phyloP scores from a whole-genome alignment of 768 basidiomycete species.

The Melanogaster broomeanus region DNA sequence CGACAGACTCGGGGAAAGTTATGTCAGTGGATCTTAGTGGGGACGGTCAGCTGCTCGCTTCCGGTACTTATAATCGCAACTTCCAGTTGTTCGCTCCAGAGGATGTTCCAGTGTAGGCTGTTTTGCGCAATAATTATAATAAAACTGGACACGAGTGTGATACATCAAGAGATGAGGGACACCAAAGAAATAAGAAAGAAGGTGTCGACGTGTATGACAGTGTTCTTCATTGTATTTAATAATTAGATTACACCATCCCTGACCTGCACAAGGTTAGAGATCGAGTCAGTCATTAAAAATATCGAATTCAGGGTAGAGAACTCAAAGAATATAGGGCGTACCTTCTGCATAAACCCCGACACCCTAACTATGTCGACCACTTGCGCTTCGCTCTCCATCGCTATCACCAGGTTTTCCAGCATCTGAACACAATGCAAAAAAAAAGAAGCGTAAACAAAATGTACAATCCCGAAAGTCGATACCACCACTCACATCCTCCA shows the following conservation, averaged over 20 bases:
- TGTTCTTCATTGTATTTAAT: slow-evolving; percentile 18
- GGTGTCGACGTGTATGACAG: background rate
- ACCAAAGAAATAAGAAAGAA: slow-evolving; percentile 10
- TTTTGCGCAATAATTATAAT: slow-evolving; percentile 21
- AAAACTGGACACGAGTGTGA: slow-evolving; percentile 26
- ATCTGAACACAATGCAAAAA: slow-evolving; percentile 47
- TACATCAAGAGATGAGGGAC: slow-evolving; percentile 34
- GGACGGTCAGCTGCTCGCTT: slow-evolving; percentile 82
- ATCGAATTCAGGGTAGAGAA: slow-evolving; percentile 20
- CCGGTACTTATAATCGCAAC: slow-evolving; percentile 91
- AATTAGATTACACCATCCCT: slow-evolving; percentile 43
- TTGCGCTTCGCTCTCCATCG: slow-evolving; percentile 85
- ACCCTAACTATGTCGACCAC: slow-evolving; percentile 83
- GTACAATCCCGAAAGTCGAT: slow-evolving; percentile 10
- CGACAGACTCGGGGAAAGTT: slow-evolving; percentile 96
- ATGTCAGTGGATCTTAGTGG: slow-evolving; percentile 94
- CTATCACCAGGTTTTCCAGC: slow-evolving; percentile 81
- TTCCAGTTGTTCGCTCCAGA: slow-evolving; percentile 93
- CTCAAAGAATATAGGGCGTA: slow-evolving; percentile 31
- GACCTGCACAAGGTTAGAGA: slow-evolving; percentile 28
- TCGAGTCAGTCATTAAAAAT: slow-evolving; percentile 20
- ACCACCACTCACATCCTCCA: slow-evolving; percentile 73
- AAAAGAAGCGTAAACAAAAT: slow-evolving; percentile 28
- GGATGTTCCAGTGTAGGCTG: slow-evolving; percentile 40
- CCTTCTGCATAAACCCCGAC: slow-evolving; percentile 91